These are phyloP conservation scores for Hysterangium stoloniferum DNA, from an alignment of 768 basidiomycete genomes.

Conservation along the genomic window DNA sequence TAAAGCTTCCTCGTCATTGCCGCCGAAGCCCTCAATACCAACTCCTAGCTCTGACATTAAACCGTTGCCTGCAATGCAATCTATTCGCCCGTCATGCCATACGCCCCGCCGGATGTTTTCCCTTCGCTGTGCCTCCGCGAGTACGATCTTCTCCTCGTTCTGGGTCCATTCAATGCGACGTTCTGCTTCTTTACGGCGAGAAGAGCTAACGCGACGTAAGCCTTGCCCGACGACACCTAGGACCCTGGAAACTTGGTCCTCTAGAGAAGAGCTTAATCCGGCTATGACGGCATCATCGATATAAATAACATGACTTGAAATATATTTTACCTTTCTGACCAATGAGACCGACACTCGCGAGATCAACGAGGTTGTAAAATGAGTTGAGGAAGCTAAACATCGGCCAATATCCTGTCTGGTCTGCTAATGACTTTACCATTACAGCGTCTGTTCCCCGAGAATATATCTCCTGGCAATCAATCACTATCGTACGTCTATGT, in stretches of 20 bases:
- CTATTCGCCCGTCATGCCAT: constrained; percentile 85
- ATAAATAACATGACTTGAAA: not conserved
- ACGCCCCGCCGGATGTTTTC: constrained; percentile 51
- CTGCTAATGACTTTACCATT: constrained; percentile 62
- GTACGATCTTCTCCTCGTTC: constrained; percentile 28
- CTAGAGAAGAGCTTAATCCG: constrained; percentile 70
- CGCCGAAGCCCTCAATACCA: constrained; percentile 58
- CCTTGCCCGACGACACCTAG: constrained; percentile 70
- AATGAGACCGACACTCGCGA: constrained; percentile 90
- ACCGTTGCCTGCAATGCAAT: constrained; percentile 80
- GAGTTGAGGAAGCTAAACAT: constrained; percentile 81
- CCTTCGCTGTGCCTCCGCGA: constrained; percentile 22
- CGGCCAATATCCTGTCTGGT: constrained; percentile 85
- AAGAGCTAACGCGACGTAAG: constrained; percentile 53
- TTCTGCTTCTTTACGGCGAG: constrained; percentile 39
- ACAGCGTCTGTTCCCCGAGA: constrained; percentile 61
- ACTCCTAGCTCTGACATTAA: constrained; percentile 79
- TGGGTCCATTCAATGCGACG: constrained; percentile 31
- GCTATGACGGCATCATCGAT: constrained; percentile 34
- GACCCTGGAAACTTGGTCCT: constrained; percentile 79
- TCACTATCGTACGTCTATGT: constrained; percentile 62
- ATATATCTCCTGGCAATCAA: constrained; percentile 75
- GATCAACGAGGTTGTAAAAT: constrained; percentile 74
- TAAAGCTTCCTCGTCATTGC: constrained; percentile 24
- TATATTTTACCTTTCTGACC: constrained; percentile 74